Evolutionary conservation across 2,329 filamentous ascomycete genomes (phyloP).

Genomic region (Xylaria sp.): DNA sequence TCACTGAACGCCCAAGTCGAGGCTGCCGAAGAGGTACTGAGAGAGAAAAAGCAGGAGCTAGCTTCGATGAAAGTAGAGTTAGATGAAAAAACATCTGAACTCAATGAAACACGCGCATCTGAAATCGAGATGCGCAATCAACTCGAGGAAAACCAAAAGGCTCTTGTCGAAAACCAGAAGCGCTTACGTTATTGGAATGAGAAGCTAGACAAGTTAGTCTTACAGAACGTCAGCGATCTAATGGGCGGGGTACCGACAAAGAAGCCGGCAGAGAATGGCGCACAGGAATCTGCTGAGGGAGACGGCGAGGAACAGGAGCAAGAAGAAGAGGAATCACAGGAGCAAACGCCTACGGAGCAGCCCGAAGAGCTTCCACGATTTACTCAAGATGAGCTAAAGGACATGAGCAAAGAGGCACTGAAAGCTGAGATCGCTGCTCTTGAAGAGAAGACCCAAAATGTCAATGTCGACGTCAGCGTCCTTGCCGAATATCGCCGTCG

Average conservation of each 20-base stretch:
- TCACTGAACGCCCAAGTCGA: conserved; percentile 79
- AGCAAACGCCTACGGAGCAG: conserved; percentile 44
- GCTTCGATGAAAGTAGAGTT: conserved; percentile 83
- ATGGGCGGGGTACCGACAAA: conserved; percentile 53
- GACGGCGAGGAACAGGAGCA: conserved; percentile 41
- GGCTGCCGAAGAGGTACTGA: conserved; percentile 82
- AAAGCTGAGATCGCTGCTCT: conserved; percentile 71
- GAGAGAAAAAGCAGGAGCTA: conserved; percentile 83
- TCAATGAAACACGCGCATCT: conserved; percentile 87
- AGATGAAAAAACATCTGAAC: conserved; percentile 84
- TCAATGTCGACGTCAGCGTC: conserved; percentile 88
- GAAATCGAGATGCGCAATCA: conserved; percentile 99
- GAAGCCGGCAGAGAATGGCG: conserved; percentile 38
- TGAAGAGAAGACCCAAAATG: conserved; percentile 80
- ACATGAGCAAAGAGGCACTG: conserved; percentile 71
- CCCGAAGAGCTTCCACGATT: conserved; percentile 78
- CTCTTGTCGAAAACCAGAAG: conserved; percentile 85
- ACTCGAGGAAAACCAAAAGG: conserved; percentile 95
- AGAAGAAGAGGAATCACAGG: conserved; percentile 44
- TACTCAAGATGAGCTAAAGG: conserved; percentile 75
- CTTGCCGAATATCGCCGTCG: conserved; percentile 88
- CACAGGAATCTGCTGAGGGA: conserved; percentile 29
- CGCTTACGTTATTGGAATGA: conserved; percentile 87
- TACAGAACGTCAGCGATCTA: conserved; percentile 84
- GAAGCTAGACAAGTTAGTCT: conserved; percentile 82